phyloP scores from a whole-genome alignment of 495 filamentous ascomycete genomes.

The Hypoxylon subgilvum region DNA sequence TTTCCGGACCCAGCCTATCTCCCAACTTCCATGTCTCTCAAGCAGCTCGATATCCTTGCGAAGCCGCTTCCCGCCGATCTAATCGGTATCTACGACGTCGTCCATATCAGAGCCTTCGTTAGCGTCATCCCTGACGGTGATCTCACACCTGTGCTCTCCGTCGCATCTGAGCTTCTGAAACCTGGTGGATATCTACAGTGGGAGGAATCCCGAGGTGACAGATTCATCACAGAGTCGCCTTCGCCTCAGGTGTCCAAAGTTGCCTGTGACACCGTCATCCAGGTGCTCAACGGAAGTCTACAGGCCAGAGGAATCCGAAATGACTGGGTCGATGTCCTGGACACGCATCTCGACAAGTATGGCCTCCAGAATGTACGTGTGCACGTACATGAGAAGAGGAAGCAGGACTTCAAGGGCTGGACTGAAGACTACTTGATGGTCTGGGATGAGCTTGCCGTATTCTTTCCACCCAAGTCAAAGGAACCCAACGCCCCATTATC shows the following conservation, averaged over 20 bases:
- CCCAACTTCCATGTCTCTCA: constrained; percentile 43
- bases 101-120: constrained; percentile 47
- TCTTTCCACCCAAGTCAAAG: constrained; percentile 22
- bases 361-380: constrained; percentile 11
- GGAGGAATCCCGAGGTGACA: constrained; percentile 36
- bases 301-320: neutral
- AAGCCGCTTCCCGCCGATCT: constrained; percentile 43
- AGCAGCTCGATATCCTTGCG: constrained; percentile 42
- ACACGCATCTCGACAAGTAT: constrained; percentile 5
- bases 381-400: neutral
- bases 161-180: constrained; percentile 34
- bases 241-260: constrained; percentile 15
- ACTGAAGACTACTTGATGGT: constrained; percentile 36
- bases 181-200: constrained; percentile 43
- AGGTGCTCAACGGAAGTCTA: constrained; percentile 19
- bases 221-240: constrained; percentile 22
- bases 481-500: constrained; percentile 21
- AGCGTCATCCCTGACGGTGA: constrained; percentile 37
- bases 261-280: constrained; percentile 19
- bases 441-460: constrained; percentile 29
- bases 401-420: constrained; percentile 34
- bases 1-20: constrained; percentile 39
- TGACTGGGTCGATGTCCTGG: neutral
- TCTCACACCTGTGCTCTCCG: constrained; percentile 33
- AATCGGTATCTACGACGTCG: constrained; percentile 46